Conservation (phyloP, 116 monocot species). For the Trichopus zeylanicus region DNA sequence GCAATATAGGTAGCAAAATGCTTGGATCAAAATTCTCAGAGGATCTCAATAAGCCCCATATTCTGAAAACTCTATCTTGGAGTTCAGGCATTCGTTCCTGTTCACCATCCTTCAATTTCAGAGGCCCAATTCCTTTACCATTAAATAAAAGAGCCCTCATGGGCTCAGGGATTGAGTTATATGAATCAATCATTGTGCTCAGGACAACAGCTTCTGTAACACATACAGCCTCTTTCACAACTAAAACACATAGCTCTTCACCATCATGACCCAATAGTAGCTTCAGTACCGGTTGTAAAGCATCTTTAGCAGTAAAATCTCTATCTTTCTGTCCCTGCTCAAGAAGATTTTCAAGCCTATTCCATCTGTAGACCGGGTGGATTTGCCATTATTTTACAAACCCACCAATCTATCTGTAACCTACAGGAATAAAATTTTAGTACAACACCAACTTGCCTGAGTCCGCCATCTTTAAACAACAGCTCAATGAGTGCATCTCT, state of each 20-base stretch:
- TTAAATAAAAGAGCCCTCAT: slow-evolving; percentile 46
- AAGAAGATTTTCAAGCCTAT: slow-evolving; percentile 97
- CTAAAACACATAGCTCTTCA: slow-evolving; percentile 67
- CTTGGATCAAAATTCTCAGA: slow-evolving; percentile 90
- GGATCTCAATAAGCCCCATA: slow-evolving; percentile 78
- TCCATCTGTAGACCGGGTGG: slow-evolving; percentile 62
- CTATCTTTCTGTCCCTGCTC: slow-evolving; percentile 86
- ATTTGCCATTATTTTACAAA: not conserved
- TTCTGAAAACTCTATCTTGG: slow-evolving; percentile 68
- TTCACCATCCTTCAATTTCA: slow-evolving; percentile 61
- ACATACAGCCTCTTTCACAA: slow-evolving; percentile 85
- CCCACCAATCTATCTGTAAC: not conserved
- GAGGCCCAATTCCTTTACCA: slow-evolving; percentile 36
- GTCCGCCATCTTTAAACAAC: slow-evolving; percentile 97
- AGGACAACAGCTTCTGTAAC: slow-evolving; percentile 79
- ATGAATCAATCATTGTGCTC: slow-evolving; percentile 69
- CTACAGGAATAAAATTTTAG: not conserved
- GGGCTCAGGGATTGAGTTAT: slow-evolving; percentile 61
- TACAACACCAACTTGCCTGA: slow-evolving; percentile 47
- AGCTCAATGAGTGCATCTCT: slow-evolving; percentile 96
- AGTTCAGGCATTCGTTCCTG: slow-evolving; percentile 72
- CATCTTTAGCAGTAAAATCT: slow-evolving; percentile 93
- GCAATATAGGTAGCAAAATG: slow-evolving; percentile 75
- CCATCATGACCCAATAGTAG: slow-evolving; percentile 75
- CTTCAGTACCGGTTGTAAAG: slow-evolving; percentile 89